Evolutionary conservation across 768 basidiomycete species (phyloP), one percentile per base, ranked within the genome.

Genomic region (Lactarius deliciosus): DNA sequence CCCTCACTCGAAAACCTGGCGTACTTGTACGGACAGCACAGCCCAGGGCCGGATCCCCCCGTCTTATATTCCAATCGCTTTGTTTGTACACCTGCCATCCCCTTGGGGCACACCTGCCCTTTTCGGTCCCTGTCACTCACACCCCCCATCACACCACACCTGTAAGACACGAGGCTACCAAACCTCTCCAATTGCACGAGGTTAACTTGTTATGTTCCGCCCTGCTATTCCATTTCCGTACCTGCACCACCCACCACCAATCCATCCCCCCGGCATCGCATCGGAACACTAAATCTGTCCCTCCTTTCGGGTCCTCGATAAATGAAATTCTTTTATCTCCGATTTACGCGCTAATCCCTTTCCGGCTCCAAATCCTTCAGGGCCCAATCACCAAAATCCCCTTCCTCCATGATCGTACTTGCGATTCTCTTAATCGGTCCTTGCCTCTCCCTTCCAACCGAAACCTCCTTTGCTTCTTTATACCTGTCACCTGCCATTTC

Each of bases 241-340:
- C 50, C 50, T n/a, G 0, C 10, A 53, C 22, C 22, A 53, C 50
- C 50, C 50, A 53, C 11, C n/a, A 25, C 25, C 16, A 16, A 41
- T 18, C 41, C 41, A 41, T 5, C 41, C 13, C 10, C 40, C 53
- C 59, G 54, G 53, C 50, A 56, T 34, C 62, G 34, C 54, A 60
- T 64, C 63, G 63, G 57, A 13, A 25, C 47, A 10, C 34, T 13
- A 40, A 60, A 64, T 64, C 58, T 64, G n/a, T 30, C 36, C 64
- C 53, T 65, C 64, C 60, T 61, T 66, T 66, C 38, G 47, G 36
- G 60, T 30, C 28, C 45, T n/a, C 10, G 36, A 43, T 36, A 61
- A 56, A 45, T 65, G 34, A 65, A 65, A 65, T 66, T 55, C 43
- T 61, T 34, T 58, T 50, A 66, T 66, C 65, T 61, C 55, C 60